Evolutionary conservation across 1,284 basidiomycete species (phyloP), one percentile per base, ranked within the genome.

Genomic region (Lignosus rhinocerotis): DNA sequence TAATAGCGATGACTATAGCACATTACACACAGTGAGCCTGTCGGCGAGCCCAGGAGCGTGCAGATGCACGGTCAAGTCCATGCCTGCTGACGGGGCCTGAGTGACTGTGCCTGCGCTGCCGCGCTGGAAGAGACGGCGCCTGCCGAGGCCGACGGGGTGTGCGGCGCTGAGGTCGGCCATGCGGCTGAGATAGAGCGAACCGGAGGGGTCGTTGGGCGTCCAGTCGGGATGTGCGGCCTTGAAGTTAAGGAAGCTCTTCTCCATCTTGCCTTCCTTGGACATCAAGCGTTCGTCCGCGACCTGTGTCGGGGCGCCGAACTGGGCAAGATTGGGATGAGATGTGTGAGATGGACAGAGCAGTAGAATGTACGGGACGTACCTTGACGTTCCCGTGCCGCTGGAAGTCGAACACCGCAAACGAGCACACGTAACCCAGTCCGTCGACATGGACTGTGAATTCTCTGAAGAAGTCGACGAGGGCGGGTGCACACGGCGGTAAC

Each of bases 331-430:
- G 21, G 9, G 32, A 42, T 32, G 55, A 14, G 34, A 7, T 12
- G 5, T 34, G 25, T 17, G 19, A 31, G 3, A 57, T 31, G 42
- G 10, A 36, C n/a, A 53, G 10, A 30, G 7, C 19, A 12, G 44
- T 41, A 31, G 16, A 3, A 14, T 0, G 12, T 0, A 8, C n/a
- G 5, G 51, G 12, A 69, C 78, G 60, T 52, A 90, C 88, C 78
- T 90, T 92, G 69, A 92, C 82, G 70, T 94, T 94, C 0, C 93
- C 92, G 65, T 96, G 91, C 60, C 94, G 78, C 72, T 94, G 87
- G 73, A 98, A 98, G 73, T 98, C 95, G 71, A 99, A 99, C 56
- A 97, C 96, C 0, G 96, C 97, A 75, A 98, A 99, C 60, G 92
- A 94, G 72, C 97, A 99, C 9, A 99, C 93, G 69, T 97, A 96